These are phyloP conservation scores for Orbilia javanica DNA, from an alignment of 2,329 filamentous ascomycete species.

Conservation along the genomic window DNA sequence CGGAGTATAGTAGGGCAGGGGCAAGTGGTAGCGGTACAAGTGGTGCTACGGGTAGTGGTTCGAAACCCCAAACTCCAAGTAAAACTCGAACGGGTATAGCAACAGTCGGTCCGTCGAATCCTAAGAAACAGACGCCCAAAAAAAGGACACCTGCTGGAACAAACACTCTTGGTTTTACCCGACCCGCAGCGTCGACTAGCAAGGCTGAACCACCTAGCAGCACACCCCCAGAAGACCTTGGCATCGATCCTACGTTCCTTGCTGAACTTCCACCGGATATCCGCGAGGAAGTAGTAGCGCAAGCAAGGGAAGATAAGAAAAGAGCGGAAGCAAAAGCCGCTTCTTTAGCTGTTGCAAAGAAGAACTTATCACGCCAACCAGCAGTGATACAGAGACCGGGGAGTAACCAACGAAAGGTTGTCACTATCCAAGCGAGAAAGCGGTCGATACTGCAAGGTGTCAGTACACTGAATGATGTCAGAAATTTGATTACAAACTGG, in stretches of 20 bases:
- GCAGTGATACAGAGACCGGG: not conserved
- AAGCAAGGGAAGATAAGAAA: conserved; percentile 53
- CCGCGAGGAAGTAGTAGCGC: conserved; percentile 78
- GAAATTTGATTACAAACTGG: conserved; percentile 82
- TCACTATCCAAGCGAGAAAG: conserved; percentile 59
- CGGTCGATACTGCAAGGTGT: conserved; percentile 62
- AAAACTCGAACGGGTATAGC: conserved; percentile 67
- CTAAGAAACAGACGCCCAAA: conserved; percentile 74
- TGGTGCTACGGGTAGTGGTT: conserved; percentile 29
- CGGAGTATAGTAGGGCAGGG: conserved; percentile 71
- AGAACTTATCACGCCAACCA: conserved; percentile 44
- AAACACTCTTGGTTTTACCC: conserved; percentile 71
- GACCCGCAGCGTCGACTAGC: conserved; percentile 76
- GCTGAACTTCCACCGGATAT: conserved; percentile 85
- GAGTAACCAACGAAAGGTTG: conserved; percentile 53
- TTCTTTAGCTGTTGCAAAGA: conserved; percentile 72
- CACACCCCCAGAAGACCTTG: conserved; percentile 44
- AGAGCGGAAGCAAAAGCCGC: conserved; percentile 68
- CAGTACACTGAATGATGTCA: conserved; percentile 71
- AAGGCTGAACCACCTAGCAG: conserved; percentile 2
- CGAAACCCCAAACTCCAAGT: conserved; percentile 70
- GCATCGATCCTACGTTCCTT: conserved; percentile 72
- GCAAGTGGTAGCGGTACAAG: not conserved
- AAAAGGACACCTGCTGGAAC: conserved; percentile 73
- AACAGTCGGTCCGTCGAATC: conserved; percentile 68